Evolutionary conservation across 2,329 filamentous ascomycete genomes (phyloP).

Genomic region (Stachybotrys echinatus): DNA sequence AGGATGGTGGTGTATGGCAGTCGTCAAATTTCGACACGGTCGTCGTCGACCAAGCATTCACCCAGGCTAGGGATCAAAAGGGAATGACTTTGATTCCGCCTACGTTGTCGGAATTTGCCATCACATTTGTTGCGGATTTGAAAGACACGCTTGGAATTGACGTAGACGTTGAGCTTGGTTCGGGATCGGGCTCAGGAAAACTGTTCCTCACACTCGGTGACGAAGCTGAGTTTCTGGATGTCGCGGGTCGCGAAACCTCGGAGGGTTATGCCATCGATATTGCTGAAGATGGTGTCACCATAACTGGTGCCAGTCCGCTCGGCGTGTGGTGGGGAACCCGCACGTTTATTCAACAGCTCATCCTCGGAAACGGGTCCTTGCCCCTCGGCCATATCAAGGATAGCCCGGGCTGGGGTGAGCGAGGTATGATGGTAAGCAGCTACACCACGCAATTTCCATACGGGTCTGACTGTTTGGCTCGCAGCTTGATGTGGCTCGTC

Average conservation of each 20-base stretch:
- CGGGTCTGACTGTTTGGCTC: neutral
- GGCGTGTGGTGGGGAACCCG: constrained; percentile 56
- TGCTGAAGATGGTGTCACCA: constrained; percentile 31
- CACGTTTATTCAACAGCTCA: constrained; percentile 45
- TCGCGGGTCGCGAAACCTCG: constrained; percentile 37
- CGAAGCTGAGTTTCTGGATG: constrained; percentile 33
- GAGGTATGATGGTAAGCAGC: constrained; percentile 34
- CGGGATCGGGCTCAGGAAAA: constrained; percentile 1
- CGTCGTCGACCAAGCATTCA: constrained; percentile 37
- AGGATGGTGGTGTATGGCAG: neutral
- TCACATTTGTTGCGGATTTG: constrained; percentile 35
- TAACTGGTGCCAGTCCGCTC: constrained; percentile 47
- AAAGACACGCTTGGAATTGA: constrained; percentile 19
- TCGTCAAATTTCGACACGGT: constrained; percentile 13
- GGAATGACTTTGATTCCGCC: constrained; percentile 49
- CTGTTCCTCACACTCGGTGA: constrained; percentile 45
- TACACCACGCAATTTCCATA: neutral
- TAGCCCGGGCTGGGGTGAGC: constrained; percentile 42
- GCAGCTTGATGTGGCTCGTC: constrained; percentile 45
- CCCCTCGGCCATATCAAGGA: constrained; percentile 38
- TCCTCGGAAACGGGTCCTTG: constrained; percentile 30
- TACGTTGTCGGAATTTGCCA: constrained; percentile 39
- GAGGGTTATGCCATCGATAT: constrained; percentile 45
- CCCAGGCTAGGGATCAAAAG: constrained; percentile 31
- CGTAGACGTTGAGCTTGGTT: constrained; percentile 18